phyloP scores from a whole-genome alignment of 371 early-diverging fungal species.

The Rhizopus sp. region DNA sequence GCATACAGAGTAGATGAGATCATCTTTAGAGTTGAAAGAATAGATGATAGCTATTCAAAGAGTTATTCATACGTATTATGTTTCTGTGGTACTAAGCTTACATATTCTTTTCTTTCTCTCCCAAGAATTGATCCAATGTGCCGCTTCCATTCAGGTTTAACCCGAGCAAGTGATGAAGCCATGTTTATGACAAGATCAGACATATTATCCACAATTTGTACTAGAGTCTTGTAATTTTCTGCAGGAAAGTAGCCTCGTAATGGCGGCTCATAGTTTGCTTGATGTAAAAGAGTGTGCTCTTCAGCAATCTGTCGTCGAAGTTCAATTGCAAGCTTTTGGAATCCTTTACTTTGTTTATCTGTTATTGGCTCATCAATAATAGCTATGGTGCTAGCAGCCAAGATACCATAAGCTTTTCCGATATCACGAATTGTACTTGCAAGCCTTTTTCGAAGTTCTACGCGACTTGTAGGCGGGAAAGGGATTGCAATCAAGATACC shows the following conservation, averaged over 20 bases:
- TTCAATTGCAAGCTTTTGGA: conserved; percentile 30
- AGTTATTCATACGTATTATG: not conserved
- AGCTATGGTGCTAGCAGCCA: conserved; percentile 18
- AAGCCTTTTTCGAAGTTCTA: conserved; percentile 39
- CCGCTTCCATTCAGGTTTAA: conserved; percentile 23
- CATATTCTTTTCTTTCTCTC: conserved; percentile 43
- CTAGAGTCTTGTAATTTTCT: conserved; percentile 25
- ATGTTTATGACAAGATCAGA: conserved; percentile 40
- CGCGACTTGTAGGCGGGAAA: conserved; percentile 35
- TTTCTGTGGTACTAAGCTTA: conserved; percentile 9
- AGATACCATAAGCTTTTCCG: conserved; percentile 35
- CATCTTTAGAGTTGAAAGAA: conserved; percentile 45
- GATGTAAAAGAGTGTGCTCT: conserved; percentile 31
- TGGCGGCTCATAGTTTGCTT: conserved; percentile 41
- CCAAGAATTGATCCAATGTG: conserved; percentile 27
- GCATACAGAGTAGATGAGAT: conserved; percentile 37
- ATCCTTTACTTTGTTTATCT: conserved; percentile 22
- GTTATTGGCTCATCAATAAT: conserved; percentile 11
- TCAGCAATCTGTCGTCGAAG: conserved; percentile 43
- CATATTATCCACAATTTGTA: conserved; percentile 47
- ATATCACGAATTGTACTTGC: conserved; percentile 44
- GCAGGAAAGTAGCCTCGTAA: conserved; percentile 42
- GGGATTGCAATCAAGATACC: conserved; percentile 39
- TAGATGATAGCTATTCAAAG: conserved; percentile 34
- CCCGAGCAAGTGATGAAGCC: conserved; percentile 26